These are phyloP conservation scores for Blastomyces emzantsi DNA, from an alignment of 2,329 filamentous ascomycete species.

Conservation along the genomic window DNA sequence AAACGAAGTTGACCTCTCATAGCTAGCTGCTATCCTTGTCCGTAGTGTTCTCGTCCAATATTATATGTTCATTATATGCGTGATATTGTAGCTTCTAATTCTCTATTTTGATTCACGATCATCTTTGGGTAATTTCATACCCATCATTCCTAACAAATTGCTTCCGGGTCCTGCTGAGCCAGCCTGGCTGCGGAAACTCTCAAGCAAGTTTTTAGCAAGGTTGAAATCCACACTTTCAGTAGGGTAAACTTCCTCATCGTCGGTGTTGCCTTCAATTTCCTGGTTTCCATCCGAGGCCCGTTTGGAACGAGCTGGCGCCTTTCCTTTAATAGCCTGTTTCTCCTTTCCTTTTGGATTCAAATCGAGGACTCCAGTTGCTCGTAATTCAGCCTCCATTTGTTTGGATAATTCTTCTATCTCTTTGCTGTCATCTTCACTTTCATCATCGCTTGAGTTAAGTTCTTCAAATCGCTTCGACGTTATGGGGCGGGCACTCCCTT, in stretches of 20 bases:
- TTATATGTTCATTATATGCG: background rate
- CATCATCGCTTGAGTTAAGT: slow-evolving; percentile 42
- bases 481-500: slow-evolving; percentile 4
- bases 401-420: slow-evolving; percentile 37
- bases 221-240: slow-evolving; percentile 76
- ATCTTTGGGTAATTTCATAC: slow-evolving; percentile 69
- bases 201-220: slow-evolving; percentile 78
- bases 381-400: slow-evolving; percentile 42
- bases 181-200: slow-evolving; percentile 84
- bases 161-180: slow-evolving; percentile 78
- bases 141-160: slow-evolving; percentile 81
- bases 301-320: slow-evolving; percentile 19
- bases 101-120: slow-evolving; percentile 37
- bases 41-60: background rate
- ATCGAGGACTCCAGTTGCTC: slow-evolving; percentile 37
- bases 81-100: background rate
- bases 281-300: slow-evolving; percentile 12
- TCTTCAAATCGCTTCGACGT: slow-evolving; percentile 34
- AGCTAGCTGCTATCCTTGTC: background rate
- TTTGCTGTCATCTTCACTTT: slow-evolving; percentile 44
- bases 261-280: slow-evolving; percentile 18
- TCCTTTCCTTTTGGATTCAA: slow-evolving; percentile 23
- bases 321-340: slow-evolving; percentile 23
- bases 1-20: background rate
- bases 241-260: slow-evolving; percentile 23